Evolutionary conservation across 139 green algal genomes (phyloP), one percentile per base, ranked within the genome.

Genomic region (Coelastrella sp.): DNA sequence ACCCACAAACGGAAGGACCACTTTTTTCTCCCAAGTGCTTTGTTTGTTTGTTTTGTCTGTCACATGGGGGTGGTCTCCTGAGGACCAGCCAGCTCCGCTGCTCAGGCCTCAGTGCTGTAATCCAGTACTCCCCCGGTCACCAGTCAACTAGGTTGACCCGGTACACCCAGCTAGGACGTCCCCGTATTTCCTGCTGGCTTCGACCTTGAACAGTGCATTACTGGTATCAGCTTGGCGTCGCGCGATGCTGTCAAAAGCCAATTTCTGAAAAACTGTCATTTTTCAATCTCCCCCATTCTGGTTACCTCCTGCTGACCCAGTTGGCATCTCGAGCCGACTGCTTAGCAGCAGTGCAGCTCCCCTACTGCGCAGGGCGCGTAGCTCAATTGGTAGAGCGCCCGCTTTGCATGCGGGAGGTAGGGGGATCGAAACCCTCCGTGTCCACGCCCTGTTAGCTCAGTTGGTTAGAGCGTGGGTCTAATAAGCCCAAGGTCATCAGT

Each of bases 321-420:
- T 8, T 8, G 76, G 12, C 76, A 59, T 60, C 11, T 60, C 49
- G 76, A 59, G 76, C 76, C 24, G 35, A 8, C 35, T 60, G 76
- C 76, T 20, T 82, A 12, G 6, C 6, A 82, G 27, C 35, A 19
- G 49, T 59, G 3, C 35, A 59, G 25, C 24, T 22, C 76, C 49
- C 76, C 76, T 10, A 20, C 76, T 61, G n/a, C 76, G 49, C 0
- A 59, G 81, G 81, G 81, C 59, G 58, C 81, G 63, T 86, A 86
- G 81, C 81, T 86, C 79, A 85, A 72, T 72, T 85, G 79, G 79
- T 85, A 85, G 79, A 85, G 79, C 79, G 79, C 79, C 79, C 79
- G 79, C 79, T 85, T 85, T 72, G 79, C 79, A 85, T 85, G 79
- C 79, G 58, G 79, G 79, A 85, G 81, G 81, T 86, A 86, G 81